These are phyloP conservation scores for Anisodus acutangulus DNA, from an alignment of 257 asterid species.

Conservation along the genomic window DNA sequence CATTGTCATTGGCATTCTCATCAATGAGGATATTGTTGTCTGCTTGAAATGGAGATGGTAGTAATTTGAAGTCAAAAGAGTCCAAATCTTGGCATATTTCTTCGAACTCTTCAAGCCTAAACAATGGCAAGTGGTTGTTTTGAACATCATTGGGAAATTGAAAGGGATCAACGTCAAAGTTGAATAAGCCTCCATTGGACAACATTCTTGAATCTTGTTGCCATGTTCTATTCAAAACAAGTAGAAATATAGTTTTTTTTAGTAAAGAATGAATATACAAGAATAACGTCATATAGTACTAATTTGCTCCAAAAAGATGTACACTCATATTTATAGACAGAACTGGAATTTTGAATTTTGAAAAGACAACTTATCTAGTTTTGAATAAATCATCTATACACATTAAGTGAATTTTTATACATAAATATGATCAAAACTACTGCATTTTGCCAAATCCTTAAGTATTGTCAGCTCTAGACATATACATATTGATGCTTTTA, in stretches of 20 bases:
- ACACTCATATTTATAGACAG: too few relatives aligned
- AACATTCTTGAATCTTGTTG: conserved; percentile 38
- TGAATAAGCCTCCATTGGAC: conserved; percentile 33
- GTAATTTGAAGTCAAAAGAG: conserved; percentile 44
- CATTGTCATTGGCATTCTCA: not conserved
- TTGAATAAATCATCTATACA: too few relatives aligned
- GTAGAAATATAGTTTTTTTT: not conserved
- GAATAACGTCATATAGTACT: too few relatives aligned
- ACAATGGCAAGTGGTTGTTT: conserved; percentile 16
- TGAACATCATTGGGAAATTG: conserved; percentile 27
- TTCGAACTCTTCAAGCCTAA: conserved; percentile 49
- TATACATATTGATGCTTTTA: not conserved
- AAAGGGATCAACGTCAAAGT: conserved; percentile 37
- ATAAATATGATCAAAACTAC: too few relatives aligned
- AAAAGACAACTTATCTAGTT: too few relatives aligned
- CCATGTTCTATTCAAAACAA: conserved; percentile 46
- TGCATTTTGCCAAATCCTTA: too few relatives aligned
- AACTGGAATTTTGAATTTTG: too few relatives aligned
- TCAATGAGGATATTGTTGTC: not conserved
- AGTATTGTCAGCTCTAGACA: not conserved
- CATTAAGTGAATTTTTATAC: too few relatives aligned
- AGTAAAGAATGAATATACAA: not conserved
- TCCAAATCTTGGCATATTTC: conserved; percentile 50
- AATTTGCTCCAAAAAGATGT: too few relatives aligned
- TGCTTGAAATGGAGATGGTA: conserved; percentile 30